A percentile compares a stretch with the other conserved stretches of the same genome.
These are phyloP conservation scores for Cenchrus americanus DNA, from an alignment of 176 grass and related monocot genomes.

Conservation along the genomic window DNA sequence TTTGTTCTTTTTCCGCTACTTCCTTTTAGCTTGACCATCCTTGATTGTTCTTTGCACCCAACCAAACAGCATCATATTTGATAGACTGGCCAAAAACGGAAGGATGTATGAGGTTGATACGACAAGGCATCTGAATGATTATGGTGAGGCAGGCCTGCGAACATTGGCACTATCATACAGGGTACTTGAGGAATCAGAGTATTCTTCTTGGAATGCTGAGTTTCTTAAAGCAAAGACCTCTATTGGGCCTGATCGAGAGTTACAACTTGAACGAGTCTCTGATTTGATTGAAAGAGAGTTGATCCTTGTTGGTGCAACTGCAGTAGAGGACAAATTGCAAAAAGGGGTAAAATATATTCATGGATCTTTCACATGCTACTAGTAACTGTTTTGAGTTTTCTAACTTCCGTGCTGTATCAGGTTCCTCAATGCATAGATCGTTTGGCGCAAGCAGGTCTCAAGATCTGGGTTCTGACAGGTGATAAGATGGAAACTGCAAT, in stretches of 20 bases:
- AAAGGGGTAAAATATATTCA: constrained; percentile 54
- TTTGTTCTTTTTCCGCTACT: not conserved
- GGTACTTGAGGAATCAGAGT: constrained; percentile 87
- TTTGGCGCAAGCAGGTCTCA: constrained; percentile 95
- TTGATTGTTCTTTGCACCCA: constrained; percentile 36
- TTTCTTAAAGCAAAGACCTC: constrained; percentile 90
- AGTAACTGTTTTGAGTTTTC: constrained; percentile 39
- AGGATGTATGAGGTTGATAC: constrained; percentile 78
- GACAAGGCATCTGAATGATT: constrained; percentile 82
- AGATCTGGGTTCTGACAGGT: constrained; percentile 99
- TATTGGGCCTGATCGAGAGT: constrained; percentile 89
- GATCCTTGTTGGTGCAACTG: constrained; percentile 94
- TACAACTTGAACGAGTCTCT: constrained; percentile 73
- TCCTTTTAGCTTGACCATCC: constrained; percentile 31
- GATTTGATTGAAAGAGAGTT: constrained; percentile 92
- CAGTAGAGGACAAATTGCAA: constrained; percentile 97
- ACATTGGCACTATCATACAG: constrained; percentile 86
- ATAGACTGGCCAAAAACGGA: constrained; percentile 91
- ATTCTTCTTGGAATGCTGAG: constrained; percentile 85
- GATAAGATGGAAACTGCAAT: constrained; percentile 99
- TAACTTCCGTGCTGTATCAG: constrained; percentile 52
- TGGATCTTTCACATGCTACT: constrained; percentile 18
- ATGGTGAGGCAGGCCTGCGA: constrained; percentile 89
- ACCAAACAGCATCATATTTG: constrained; percentile 84
- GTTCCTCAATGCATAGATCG: constrained; percentile 97